A percentile compares a stretch with the other conserved stretches of the same genome.
Evolutionary conservation across 2,329 filamentous ascomycete genomes (phyloP).

Genomic region (Fusarium multiceps): DNA sequence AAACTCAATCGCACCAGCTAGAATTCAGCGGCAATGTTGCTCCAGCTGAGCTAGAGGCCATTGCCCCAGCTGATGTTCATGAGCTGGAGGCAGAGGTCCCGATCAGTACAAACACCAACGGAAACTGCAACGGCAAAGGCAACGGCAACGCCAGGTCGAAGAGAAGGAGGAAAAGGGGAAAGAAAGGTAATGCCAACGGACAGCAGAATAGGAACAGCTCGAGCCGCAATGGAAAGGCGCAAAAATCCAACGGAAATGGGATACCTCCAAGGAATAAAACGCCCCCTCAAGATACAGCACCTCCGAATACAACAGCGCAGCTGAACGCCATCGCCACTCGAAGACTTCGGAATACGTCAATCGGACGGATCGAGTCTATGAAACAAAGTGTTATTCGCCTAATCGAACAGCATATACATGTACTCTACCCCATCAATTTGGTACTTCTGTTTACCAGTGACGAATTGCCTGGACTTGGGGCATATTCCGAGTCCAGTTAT

Average conservation of each 20-base stretch:
- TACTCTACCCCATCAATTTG: slow-evolving; percentile 12
- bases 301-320: not conserved
- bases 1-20: not conserved
- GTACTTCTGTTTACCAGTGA: slow-evolving; percentile 12
- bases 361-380: not conserved
- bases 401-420: not conserved
- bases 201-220: not conserved
- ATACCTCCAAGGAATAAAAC: not conserved
- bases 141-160: not conserved
- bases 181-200: not conserved
- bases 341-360: not conserved
- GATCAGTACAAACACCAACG: not conserved
- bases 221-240: not conserved
- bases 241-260: not conserved
- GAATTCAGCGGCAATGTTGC: not conserved
- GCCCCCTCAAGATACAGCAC: not conserved
- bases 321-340: not conserved
- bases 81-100: not conserved
- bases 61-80: not conserved
- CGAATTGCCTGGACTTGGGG: slow-evolving; percentile 1
- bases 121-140: not conserved
- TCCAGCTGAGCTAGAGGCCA: not conserved
- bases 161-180: not conserved
- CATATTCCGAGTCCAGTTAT: not conserved
- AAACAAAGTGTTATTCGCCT: not conserved